Evolutionary conservation across 1,139 yeast species (phyloP), one percentile per base, ranked within the genome.

Genomic region (Yamadazyma oceani): DNA sequence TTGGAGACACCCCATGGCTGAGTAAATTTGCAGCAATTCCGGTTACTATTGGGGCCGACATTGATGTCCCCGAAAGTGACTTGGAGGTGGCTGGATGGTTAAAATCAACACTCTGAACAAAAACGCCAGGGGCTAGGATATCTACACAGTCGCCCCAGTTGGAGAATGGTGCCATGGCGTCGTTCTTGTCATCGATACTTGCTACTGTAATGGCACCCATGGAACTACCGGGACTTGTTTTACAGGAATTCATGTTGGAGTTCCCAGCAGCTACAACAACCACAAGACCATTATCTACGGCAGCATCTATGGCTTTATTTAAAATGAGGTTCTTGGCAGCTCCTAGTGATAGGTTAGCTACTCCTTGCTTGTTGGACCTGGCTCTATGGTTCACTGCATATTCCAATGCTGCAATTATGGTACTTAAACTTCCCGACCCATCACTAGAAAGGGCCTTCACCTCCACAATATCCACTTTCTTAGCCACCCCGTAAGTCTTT

Each of bases 181-280:
- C 95, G 17, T 71, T 71, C 26, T 71, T 57, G 52, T 85, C 95
- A 55, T 87, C 94, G 35, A 87, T 78, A 2, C 96, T 95, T 0
- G 96, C 96, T 4, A 88, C 94, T 0, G 95, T 83, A 4, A 87
- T 78, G 0, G 89, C 92, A 29, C 66, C 66, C 1, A 65, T 63
- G 0, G 94, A 80, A 28, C 89, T 80, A 0, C 94, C 92, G 0
- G 96, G 96, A 35, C 94, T 84, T 10, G 83, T 76, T 44, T 72
- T 58, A 54, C 96, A 88, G 0, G 96, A 94, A 54, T 87, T 80
- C 13, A 75, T 60, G 50, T 85, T 82, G 26, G 83, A 73, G 56
- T 89, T 89, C 1, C 97, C 97, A 1, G 96, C 96, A 0, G 96
- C 96, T 2, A 75, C 94, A n/a, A 87, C 87, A 17, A 87, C 71